Evolutionary conservation across 768 basidiomycete genomes (phyloP), one percentile per base, ranked within the genome.

Genomic region (Boletus insuetus): DNA sequence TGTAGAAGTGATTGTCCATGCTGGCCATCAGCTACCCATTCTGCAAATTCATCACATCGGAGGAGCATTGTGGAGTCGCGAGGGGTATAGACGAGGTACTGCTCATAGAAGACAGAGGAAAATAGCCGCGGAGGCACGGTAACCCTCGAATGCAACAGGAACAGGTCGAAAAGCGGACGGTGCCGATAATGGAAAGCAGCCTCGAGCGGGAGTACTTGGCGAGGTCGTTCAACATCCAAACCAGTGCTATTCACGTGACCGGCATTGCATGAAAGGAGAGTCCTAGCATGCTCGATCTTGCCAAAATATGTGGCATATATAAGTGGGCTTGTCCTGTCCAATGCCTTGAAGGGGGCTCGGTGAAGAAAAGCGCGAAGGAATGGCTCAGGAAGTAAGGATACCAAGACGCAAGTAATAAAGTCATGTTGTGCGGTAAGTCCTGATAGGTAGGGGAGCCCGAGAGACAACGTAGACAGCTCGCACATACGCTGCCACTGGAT

Each of bases 251-350:
- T 13, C 13, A 49, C 20, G 7, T 34, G 39, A 1, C 32, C 22
- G 17, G 26, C 16, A n/a, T 29, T 20, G 2, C n/a, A 13, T 6
- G 49, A 55, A 6, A 55, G 42, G 3, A 55, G 20, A 6, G 29
- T 51, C 6, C 20, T 38, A n/a, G 52, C 49, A 20, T 61, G 59
- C 1, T 56, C 38, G 4, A 46, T 34, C 22, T 54, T 60, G 9
- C 31, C 34, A 9, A 48, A 47, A 8, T 51, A 44, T 5, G 54
- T 35, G 10, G 54, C 54, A 39, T 61, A 61, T 17, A 61, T 29
- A 1, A 61, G 52, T 0, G 60, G 55, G 5, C 46, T 58, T 3
- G 58, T 63, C n/a, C 56, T 39, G 3, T 29, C 38, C 14, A 22
- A 34, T 22, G 38, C 6, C n/a, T 41, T 43, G 46, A 54, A 43